Conservation (phyloP, 2,329 filamentous ascomycete genomes). For the Cordyceps farinosa region DNA sequence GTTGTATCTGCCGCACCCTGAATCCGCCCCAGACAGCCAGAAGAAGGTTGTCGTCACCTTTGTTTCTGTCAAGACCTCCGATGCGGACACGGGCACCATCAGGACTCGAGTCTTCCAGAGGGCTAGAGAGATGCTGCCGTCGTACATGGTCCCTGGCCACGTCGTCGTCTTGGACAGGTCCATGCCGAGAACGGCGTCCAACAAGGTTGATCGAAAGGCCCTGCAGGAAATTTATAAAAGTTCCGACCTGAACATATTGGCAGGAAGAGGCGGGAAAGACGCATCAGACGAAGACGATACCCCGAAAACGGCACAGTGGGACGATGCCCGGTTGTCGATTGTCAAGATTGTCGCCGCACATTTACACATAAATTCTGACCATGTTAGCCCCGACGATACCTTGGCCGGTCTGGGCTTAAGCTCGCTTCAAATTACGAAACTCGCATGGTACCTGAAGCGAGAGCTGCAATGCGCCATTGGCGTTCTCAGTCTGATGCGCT, state of each 20-base stretch:
- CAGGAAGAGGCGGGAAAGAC: neutral
- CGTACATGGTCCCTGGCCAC: slow-evolving; percentile 35
- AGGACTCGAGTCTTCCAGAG: slow-evolving; percentile 11
- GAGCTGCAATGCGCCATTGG: slow-evolving; percentile 21
- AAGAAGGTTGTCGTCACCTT: slow-evolving; percentile 34
- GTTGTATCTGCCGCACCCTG: slow-evolving; percentile 30
- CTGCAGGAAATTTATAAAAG: slow-evolving; percentile 23
- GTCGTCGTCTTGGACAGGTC: slow-evolving; percentile 27
- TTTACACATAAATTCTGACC: slow-evolving; percentile 16
- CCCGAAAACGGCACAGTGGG: slow-evolving; percentile 15
- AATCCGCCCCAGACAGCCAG: slow-evolving; percentile 21
- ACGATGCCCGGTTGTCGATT: slow-evolving; percentile 18
- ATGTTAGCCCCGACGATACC: slow-evolving; percentile 20
- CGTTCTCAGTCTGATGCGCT: slow-evolving; percentile 26
- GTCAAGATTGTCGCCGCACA: slow-evolving; percentile 18
- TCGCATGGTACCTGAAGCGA: slow-evolving; percentile 24
- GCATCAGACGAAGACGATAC: neutral
- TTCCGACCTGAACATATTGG: slow-evolving; percentile 19
- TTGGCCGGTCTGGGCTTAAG: slow-evolving; percentile 25
- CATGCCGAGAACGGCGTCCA: slow-evolving; percentile 34
- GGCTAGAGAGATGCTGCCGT: slow-evolving; percentile 17
- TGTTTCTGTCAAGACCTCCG: slow-evolving; percentile 18
- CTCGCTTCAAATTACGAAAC: slow-evolving; percentile 25
- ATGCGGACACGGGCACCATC: slow-evolving; percentile 7
- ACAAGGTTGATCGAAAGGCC: slow-evolving; percentile 34